Evolutionary conservation across 176 grass and related monocot species (phyloP).

Genomic region (Oryza glaberrima): DNA sequence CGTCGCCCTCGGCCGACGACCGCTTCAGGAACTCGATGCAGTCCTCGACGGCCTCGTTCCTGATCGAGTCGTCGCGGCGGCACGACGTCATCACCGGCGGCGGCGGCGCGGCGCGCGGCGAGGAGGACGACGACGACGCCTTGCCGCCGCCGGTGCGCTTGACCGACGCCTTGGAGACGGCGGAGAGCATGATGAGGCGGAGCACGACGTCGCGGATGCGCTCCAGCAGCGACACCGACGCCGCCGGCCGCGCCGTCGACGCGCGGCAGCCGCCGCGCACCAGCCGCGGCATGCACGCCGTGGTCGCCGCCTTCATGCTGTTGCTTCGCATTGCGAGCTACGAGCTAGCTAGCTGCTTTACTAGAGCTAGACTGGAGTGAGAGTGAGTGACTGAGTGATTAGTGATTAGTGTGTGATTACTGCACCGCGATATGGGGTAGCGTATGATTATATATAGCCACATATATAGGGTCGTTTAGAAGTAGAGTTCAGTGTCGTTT

Average conservation of each 20-base stretch:
- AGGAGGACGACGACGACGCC: constrained; percentile 17
- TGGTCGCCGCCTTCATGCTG: constrained; percentile 22
- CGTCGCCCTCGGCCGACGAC: constrained; percentile 67
- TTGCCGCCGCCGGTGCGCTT: constrained; percentile 18
- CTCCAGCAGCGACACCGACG: constrained; percentile 66
- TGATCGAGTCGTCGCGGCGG: constrained; percentile 54
- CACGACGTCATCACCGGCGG: constrained; percentile 20
- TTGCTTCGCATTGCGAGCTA: constrained; percentile 32
- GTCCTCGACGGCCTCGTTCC: constrained; percentile 70
- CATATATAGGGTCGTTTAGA: constrained; percentile 23
- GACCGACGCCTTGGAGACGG: constrained; percentile 44
- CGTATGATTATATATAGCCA: background rate
- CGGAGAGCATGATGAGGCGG: constrained; percentile 76
- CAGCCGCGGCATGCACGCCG: constrained; percentile 65
- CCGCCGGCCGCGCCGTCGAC: constrained; percentile 46
- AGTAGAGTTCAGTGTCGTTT: background rate
- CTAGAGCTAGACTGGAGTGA: background rate
- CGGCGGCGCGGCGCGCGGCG: constrained; percentile 1
- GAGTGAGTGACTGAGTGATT: background rate
- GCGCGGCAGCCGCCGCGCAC: constrained; percentile 35
- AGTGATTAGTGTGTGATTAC: constrained; percentile 13
- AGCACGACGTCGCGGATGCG: constrained; percentile 68
- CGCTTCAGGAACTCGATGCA: constrained; percentile 85
- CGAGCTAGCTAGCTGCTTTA: background rate
- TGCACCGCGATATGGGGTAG: background rate